Evolutionary conservation across 495 filamentous ascomycete species (phyloP).

Genomic region (Endocarpon pusillum): DNA sequence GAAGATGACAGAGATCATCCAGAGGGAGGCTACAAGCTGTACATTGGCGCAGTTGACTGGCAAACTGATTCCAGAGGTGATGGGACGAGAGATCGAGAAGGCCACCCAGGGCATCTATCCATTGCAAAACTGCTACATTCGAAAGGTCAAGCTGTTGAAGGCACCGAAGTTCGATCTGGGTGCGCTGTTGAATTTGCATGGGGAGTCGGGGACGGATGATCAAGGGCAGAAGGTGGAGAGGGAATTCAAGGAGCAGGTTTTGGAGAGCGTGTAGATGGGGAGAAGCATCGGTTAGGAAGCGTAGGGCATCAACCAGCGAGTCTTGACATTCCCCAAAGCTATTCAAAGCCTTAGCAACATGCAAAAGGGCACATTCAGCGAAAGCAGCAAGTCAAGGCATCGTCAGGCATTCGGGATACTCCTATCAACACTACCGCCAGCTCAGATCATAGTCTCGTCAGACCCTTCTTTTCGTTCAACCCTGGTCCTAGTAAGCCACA

Average conservation of each 20-base stretch:
- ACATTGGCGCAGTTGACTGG: conserved; percentile 84
- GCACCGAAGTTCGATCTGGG: conserved; percentile 96
- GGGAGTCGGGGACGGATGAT: conserved; percentile 91
- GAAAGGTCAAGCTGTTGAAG: conserved; percentile 99
- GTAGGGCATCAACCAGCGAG: no score
- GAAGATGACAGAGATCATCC: conserved; percentile 99
- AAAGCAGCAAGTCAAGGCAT: no score
- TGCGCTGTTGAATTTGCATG: conserved; percentile 83
- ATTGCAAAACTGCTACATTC: conserved; percentile 97
- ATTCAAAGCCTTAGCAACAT: no score
- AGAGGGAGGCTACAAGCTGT: conserved; percentile 85
- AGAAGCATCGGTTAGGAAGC: no score
- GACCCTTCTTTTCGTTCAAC: no score
- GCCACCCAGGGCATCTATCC: conserved; percentile 97
- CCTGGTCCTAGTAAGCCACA: no score
- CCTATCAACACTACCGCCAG: no score
- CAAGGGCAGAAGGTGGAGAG: conserved; percentile 95
- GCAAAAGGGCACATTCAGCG: no score
- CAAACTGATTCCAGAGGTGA: conserved; percentile 98
- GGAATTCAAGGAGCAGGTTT: conserved; percentile 95
- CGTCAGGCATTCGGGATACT: no score
- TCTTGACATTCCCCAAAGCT: no score
- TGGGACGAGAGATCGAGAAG: conserved; percentile 99
- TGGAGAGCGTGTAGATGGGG: conserved; percentile 65
- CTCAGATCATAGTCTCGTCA: no score